These are phyloP conservation scores for Penicillium macrosclerotiorum DNA, from an alignment of 495 filamentous ascomycete species.

Conservation along the genomic window DNA sequence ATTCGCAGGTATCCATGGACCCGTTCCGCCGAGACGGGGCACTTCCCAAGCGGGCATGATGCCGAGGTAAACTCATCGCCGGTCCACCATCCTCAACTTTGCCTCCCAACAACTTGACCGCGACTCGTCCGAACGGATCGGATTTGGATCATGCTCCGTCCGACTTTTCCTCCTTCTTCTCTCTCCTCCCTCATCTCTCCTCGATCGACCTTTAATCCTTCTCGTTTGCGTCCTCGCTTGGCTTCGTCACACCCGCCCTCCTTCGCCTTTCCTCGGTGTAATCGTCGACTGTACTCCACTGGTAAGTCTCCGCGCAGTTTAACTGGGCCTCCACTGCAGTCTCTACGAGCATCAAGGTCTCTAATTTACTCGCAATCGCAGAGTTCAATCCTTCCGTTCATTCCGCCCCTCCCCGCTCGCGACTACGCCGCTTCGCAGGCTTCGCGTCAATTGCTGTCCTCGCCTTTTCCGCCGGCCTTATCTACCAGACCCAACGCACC, in stretches of 20 bases:
- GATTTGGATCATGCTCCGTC: slow-evolving; percentile 11
- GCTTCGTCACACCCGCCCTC: not conserved
- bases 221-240: not conserved
- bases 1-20: no score
- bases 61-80: slow-evolving; percentile 9
- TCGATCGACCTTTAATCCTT: slow-evolving; percentile 1
- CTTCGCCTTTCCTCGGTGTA: not conserved
- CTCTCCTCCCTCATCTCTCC: slow-evolving; percentile 1
- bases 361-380: slow-evolving; percentile 8
- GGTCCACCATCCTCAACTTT: slow-evolving; percentile 12
- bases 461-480: slow-evolving; percentile 33
- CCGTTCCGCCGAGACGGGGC: no score
- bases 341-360: not conserved
- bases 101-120: slow-evolving; percentile 10
- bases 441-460: slow-evolving; percentile 40
- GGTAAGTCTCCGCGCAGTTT: not conserved
- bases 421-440: slow-evolving; percentile 35
- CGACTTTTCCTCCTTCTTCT: slow-evolving; percentile 9
- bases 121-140: slow-evolving; percentile 1
- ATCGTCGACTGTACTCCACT: slow-evolving; percentile 8
- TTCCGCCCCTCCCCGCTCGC: slow-evolving; percentile 26
- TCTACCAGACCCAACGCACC: slow-evolving; percentile 25
- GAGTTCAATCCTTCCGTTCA: slow-evolving; percentile 8
- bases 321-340: not conserved
- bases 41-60: slow-evolving; percentile 3